These are phyloP conservation scores for Dillenia turbinata DNA, from an alignment of 164 flowering plant genomes.

Conservation along the genomic window DNA sequence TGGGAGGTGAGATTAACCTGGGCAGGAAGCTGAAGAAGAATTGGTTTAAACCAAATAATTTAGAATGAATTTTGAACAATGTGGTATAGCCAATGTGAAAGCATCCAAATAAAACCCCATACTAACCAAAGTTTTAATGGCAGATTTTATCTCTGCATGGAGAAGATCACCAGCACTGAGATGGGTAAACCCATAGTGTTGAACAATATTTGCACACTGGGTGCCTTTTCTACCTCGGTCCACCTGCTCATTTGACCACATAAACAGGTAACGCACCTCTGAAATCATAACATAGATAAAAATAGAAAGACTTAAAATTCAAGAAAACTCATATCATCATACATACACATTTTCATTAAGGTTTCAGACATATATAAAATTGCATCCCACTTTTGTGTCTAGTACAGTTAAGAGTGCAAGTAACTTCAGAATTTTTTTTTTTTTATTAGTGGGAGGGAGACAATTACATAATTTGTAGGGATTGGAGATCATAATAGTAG, in stretches of 20 bases:
- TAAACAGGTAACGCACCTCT: background rate
- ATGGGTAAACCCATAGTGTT: conserved; percentile 37
- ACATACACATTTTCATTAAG: background rate
- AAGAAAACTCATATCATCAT: background rate
- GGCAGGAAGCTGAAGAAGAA: no score
- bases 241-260: conserved; percentile 22
- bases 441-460: no score
- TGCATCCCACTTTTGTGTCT: background rate
- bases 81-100: background rate
- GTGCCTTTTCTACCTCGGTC: conserved; percentile 51
- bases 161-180: conserved; percentile 47
- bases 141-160: conserved; percentile 34
- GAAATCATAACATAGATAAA: background rate
- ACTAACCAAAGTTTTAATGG: background rate
- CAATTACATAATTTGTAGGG: no score
- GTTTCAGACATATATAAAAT: background rate
- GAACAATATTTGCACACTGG: conserved; percentile 33
- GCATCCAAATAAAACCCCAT: background rate
- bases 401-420: background rate
- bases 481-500: no score
- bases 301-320: background rate
- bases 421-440: no score
- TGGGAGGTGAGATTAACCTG: background rate
- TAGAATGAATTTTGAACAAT: background rate
- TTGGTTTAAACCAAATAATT: background rate